These are phyloP conservation scores for Saturnispora sanitii DNA, from an alignment of 805 yeast species.

Conservation along the genomic window DNA sequence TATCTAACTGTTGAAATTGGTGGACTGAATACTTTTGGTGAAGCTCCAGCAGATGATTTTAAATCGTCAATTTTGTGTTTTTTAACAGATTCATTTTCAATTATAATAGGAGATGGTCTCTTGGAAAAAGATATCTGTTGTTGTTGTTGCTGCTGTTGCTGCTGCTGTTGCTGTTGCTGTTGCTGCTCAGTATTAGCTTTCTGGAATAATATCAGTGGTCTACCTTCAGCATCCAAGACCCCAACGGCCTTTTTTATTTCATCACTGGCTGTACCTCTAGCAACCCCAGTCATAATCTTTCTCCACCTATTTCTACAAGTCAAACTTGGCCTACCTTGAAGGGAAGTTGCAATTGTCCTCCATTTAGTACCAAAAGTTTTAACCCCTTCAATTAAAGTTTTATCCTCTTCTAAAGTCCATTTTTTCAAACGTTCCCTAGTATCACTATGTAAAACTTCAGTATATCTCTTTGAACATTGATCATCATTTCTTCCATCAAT, in stretches of 20 bases:
- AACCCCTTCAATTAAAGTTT: slow-evolving; percentile 55
- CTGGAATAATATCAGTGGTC: slow-evolving; percentile 10
- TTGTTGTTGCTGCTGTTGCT: not conserved
- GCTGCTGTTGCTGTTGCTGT: not conserved
- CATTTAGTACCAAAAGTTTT: slow-evolving; percentile 75
- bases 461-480: slow-evolving; percentile 87
- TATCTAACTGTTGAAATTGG: slow-evolving; percentile 6
- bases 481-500: slow-evolving; percentile 86
- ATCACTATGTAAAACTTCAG: slow-evolving; percentile 77
- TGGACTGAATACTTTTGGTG: slow-evolving; percentile 8
- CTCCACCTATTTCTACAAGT: slow-evolving; percentile 93
- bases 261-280: slow-evolving; percentile 50
- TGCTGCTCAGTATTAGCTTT: slow-evolving; percentile 1
- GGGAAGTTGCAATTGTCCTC: slow-evolving; percentile 65
- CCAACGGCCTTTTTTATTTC: slow-evolving; percentile 52
- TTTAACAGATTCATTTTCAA: slow-evolving; percentile 3
- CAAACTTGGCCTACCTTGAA: slow-evolving; percentile 74
- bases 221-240: slow-evolving; percentile 21
- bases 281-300: slow-evolving; percentile 68
- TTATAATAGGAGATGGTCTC: not conserved
- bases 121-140: not conserved
- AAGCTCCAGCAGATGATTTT: slow-evolving; percentile 4
- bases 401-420: slow-evolving; percentile 76
- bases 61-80: slow-evolving; percentile 4
- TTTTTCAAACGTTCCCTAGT: slow-evolving; percentile 67